Conservation (phyloP, 1,284 basidiomycete genomes). For the Tremellales sp. region DNA sequence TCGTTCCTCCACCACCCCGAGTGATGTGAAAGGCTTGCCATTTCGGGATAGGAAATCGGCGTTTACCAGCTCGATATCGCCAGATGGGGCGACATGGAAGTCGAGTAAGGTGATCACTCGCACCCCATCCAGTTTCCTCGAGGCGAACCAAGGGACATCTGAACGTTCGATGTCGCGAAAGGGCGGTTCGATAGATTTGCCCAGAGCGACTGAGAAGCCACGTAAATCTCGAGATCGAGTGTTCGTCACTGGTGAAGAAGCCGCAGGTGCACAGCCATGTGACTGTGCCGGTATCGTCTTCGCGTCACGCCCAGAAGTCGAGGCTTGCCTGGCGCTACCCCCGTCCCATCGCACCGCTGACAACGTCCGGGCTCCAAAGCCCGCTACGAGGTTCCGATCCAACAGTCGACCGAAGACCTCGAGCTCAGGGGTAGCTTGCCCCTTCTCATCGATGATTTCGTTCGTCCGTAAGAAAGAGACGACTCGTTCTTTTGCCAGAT, state of each 20-base stretch:
- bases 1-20: constrained; percentile 23
- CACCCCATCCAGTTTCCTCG: constrained; percentile 46
- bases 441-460: constrained; percentile 6
- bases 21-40: constrained; percentile 34
- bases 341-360: constrained; percentile 21
- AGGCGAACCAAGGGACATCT: constrained; percentile 32
- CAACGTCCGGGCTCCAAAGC: constrained; percentile 31
- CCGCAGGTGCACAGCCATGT: not conserved
- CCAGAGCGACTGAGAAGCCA: constrained; percentile 32
- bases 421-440: constrained; percentile 2
- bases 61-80: constrained; percentile 5
- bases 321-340: not conserved
- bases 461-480: constrained; percentile 18
- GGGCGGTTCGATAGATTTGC: constrained; percentile 26
- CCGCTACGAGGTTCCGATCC: constrained; percentile 36
- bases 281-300: not conserved
- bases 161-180: constrained; percentile 17
- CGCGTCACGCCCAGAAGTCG: not conserved
- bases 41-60: constrained; percentile 29
- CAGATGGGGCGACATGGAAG: constrained; percentile 14
- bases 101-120: constrained; percentile 39
- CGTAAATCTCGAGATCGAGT: constrained; percentile 2
- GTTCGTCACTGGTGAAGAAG: not conserved
- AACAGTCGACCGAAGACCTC: constrained; percentile 33
- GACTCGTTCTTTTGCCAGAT: constrained; percentile 15